Conservation (phyloP, 1,284 basidiomycete genomes). For the Tilletia indica region DNA sequence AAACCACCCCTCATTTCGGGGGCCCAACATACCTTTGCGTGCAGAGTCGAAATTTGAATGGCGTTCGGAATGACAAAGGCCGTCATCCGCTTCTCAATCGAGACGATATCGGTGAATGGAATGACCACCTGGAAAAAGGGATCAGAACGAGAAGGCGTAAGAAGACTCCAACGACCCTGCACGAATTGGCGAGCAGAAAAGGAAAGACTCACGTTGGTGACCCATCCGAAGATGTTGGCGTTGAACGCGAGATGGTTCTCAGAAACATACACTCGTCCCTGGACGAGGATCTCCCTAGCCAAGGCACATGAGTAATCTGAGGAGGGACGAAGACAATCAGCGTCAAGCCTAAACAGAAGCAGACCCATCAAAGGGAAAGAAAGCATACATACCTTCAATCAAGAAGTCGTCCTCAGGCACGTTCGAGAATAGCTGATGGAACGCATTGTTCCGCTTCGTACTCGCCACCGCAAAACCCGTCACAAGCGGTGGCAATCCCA, state of each 20-base stretch:
- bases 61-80: slow-evolving; percentile 98
- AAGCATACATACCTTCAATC: slow-evolving; percentile 74
- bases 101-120: slow-evolving; percentile 83
- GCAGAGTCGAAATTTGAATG: slow-evolving; percentile 81
- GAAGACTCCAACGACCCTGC: background rate
- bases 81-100: slow-evolving; percentile 96
- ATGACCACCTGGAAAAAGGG: slow-evolving; percentile 69
- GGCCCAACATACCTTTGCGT: slow-evolving; percentile 58
- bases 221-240: slow-evolving; percentile 98
- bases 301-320: slow-evolving; percentile 94
- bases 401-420: slow-evolving; percentile 94
- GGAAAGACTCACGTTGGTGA: slow-evolving; percentile 74
- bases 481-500: slow-evolving; percentile 20
- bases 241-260: slow-evolving; percentile 98
- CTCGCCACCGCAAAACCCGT: slow-evolving; percentile 92
- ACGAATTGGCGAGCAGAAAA: background rate
- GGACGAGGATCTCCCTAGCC: slow-evolving; percentile 91
- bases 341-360: slow-evolving; percentile 8
- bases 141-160: background rate
- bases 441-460: slow-evolving; percentile 89
- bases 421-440: slow-evolving; percentile 82
- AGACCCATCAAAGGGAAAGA: background rate
- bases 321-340: background rate
- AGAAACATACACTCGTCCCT: slow-evolving; percentile 92
- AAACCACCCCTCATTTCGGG: background rate